Evolutionary conservation across 345 rosid genomes (phyloP).

Genomic region (Hirschfeldia incana): DNA sequence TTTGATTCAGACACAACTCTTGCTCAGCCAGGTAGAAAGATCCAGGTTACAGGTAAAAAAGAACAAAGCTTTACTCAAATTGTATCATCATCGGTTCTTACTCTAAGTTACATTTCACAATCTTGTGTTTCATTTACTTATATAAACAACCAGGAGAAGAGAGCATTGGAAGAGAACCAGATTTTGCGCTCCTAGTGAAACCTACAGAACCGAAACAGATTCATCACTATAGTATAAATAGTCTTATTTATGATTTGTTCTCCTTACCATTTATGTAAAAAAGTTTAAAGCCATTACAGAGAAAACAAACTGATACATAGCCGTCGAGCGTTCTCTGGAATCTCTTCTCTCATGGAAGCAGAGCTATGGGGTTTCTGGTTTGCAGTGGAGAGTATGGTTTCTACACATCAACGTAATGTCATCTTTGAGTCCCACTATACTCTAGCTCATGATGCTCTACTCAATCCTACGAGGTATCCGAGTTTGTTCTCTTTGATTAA

Average conservation of each 20-base stretch:
- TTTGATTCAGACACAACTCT: constrained; percentile 28
- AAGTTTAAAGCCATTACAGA: constrained; percentile 1
- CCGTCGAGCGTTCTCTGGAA: too few species aligned
- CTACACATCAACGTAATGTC: too few species aligned
- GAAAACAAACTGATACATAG: not conserved
- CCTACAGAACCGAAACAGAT: not conserved
- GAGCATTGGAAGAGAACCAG: constrained; percentile 39
- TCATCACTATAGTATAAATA: not conserved
- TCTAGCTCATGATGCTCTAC: too few species aligned
- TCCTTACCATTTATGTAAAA: constrained; percentile 27
- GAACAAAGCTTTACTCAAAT: not conserved
- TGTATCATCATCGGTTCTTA: not conserved
- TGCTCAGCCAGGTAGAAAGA: constrained; percentile 35
- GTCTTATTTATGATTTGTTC: not conserved
- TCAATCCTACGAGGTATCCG: too few species aligned
- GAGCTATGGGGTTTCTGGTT: too few species aligned
- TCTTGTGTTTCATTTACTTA: not conserved
- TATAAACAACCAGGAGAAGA: constrained; percentile 17
- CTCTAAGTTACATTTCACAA: not conserved
- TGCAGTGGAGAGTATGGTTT: too few species aligned
- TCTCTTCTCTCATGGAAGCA: too few species aligned
- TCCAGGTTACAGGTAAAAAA: constrained; percentile 32
- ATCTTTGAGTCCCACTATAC: too few species aligned
- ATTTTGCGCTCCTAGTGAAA: constrained; percentile 27
- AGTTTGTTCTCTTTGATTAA: too few species aligned